Evolutionary conservation across 2,329 filamentous ascomycete species (phyloP).

Genomic region (Rugonectria rugulosa): DNA sequence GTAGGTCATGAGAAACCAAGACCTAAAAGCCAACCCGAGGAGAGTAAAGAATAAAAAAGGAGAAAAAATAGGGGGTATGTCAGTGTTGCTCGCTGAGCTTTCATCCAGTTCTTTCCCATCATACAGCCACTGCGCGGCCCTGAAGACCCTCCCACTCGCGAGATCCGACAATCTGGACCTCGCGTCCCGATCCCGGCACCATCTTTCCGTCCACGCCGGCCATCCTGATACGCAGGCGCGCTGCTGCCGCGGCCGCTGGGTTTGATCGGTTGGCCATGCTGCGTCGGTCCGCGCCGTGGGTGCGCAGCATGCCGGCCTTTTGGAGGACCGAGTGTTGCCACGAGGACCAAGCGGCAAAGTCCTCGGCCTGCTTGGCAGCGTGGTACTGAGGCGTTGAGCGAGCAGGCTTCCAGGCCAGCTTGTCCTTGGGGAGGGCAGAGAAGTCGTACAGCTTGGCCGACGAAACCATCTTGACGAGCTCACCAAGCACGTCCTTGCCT

Average conservation of each 20-base stretch:
- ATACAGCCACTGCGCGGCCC: conserved; percentile 45
- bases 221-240: conserved; percentile 59
- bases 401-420: conserved; percentile 71
- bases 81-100: conserved; percentile 19
- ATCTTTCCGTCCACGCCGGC: conserved; percentile 56
- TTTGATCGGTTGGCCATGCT: conserved; percentile 34
- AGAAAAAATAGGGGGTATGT: conserved; percentile 36
- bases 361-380: conserved; percentile 69
- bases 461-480: conserved; percentile 69
- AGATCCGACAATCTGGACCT: conserved; percentile 61
- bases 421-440: conserved; percentile 62
- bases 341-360: conserved; percentile 67
- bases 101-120: conserved; percentile 31
- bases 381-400: conserved; percentile 71
- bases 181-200: conserved; percentile 45
- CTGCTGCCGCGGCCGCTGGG: conserved; percentile 46
- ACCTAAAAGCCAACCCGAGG: background rate
- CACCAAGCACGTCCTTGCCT: conserved; percentile 68
- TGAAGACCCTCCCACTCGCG: conserved; percentile 64
- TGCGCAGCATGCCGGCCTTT: conserved; percentile 56
- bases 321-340: conserved; percentile 64
- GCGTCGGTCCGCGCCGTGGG: conserved; percentile 30
- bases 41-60: conserved; percentile 5
- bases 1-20: too few relatives aligned
- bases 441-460: conserved; percentile 67